Percentiles rank a stretch among this genome's conserved stretches.
Conservation (phyloP, 208 protist genomes). For the Wallacemonas collosoma region DNA sequence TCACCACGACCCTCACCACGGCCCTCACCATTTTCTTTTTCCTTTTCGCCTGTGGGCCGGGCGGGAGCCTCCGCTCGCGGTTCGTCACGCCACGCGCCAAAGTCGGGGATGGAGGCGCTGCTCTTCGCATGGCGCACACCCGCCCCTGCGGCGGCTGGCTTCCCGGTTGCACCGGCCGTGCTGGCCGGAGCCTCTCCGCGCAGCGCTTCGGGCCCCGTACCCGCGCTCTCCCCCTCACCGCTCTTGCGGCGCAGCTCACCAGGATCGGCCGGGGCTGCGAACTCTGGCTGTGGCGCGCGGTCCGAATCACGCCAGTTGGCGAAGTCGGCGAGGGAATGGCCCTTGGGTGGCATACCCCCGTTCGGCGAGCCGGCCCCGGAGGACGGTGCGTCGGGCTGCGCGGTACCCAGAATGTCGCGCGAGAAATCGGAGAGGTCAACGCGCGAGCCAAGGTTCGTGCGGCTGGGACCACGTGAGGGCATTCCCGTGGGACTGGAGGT, state of each 20-base stretch:
- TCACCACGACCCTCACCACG: constrained; percentile 27
- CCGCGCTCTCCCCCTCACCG: constrained; percentile 1
- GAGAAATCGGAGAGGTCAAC: constrained; percentile 65
- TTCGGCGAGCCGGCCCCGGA: constrained; percentile 32
- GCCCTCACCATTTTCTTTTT: constrained; percentile 12
- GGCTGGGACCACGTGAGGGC: constrained; percentile 16
- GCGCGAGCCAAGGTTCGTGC: constrained; percentile 60
- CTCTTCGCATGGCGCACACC: constrained; percentile 12
- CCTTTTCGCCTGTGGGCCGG: constrained; percentile 1
- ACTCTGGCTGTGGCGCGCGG: constrained; percentile 49
- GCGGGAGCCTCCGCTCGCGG: constrained; percentile 45
- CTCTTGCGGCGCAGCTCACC: constrained; percentile 19
- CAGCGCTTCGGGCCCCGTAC: neutral
- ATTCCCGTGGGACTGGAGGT: constrained; percentile 8
- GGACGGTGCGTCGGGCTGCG: constrained; percentile 35
- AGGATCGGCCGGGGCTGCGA: constrained; percentile 25
- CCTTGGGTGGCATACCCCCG: neutral
- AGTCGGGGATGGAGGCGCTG: constrained; percentile 29
- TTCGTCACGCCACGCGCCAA: constrained; percentile 75
- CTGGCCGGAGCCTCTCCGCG: constrained; percentile 28
- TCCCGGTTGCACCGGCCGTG: constrained; percentile 28
- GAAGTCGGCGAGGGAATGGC: constrained; percentile 33
- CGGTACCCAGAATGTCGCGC: constrained; percentile 74
- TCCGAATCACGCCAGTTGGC: constrained; percentile 63
- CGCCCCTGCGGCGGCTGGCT: neutral